Evolutionary conservation across 441 rosid species (phyloP).

Genomic region (Euphorbia schlechtendalii): DNA sequence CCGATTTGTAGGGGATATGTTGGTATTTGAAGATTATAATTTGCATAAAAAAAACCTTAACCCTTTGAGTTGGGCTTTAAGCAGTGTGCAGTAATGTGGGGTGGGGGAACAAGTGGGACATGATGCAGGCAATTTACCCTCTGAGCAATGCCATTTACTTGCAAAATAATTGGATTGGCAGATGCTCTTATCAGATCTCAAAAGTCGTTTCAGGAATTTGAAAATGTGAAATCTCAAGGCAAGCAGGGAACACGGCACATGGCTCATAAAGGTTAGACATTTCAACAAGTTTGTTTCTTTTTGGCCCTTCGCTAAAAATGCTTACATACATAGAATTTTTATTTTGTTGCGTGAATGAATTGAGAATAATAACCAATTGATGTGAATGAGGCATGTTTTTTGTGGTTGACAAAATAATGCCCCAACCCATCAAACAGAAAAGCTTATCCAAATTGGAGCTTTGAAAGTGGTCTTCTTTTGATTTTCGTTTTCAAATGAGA

Average conservation of each 20-base stretch:
- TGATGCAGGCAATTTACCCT: no score
- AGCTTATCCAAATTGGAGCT: not conserved
- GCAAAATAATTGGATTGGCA: not conserved
- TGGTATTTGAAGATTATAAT: no score
- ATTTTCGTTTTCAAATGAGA: not conserved
- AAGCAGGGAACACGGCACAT: conserved; percentile 11
- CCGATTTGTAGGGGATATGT: not conserved
- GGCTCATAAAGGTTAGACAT: not conserved
- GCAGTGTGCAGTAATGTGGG: no score
- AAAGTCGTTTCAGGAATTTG: not conserved
- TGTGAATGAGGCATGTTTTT: no score
- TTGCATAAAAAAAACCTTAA: no score
- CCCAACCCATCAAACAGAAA: conserved; percentile 1
- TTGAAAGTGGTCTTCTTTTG: not conserved
- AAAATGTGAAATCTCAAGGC: not conserved
- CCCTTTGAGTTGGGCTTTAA: no score
- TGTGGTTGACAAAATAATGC: not conserved
- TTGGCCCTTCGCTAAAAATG: not conserved
- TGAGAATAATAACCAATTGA: no score
- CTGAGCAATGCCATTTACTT: no score
- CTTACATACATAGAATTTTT: not conserved
- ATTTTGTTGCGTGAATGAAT: not conserved
- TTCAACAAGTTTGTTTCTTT: not conserved
- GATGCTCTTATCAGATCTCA: conserved; percentile 1
- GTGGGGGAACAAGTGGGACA: no score